Conservation (phyloP, 148 eudicot genomes). For the Rheum nobile region DNA sequence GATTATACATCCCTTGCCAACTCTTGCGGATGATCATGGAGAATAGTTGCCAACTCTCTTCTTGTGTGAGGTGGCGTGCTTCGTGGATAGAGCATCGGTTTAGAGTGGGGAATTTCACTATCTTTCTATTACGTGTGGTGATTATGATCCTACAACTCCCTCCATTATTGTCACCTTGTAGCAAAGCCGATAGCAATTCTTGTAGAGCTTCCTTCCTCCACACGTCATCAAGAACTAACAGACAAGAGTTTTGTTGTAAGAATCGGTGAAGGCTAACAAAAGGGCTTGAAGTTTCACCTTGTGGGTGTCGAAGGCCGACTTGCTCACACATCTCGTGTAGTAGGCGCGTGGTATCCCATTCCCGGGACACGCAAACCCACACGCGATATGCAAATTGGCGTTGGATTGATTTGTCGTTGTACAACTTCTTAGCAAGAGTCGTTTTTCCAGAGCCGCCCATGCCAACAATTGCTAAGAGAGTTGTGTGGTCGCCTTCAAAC, state of each 20-base stretch:
- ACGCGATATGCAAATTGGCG: conserved; percentile 9
- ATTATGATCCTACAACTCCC: not conserved
- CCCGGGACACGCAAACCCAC: conserved; percentile 18
- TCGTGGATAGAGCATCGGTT: not conserved
- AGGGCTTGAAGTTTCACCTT: not conserved
- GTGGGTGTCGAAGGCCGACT: not conserved
- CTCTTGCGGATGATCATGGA: not conserved
- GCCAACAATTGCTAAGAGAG: conserved; percentile 10
- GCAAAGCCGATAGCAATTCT: not conserved
- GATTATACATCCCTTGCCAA: not conserved
- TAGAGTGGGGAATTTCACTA: not conserved
- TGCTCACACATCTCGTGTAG: not conserved
- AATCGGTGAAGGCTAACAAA: not conserved
- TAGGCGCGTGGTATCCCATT: not conserved
- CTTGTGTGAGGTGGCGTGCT: not conserved
- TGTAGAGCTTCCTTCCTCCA: conserved; percentile 8
- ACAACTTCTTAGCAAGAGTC: conserved; percentile 14
- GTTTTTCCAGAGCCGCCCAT: conserved; percentile 24
- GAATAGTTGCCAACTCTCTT: conserved; percentile 3
- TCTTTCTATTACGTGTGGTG: not conserved
- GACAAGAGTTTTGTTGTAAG: not conserved
- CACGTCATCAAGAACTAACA: conserved; percentile 16
- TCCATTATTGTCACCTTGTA: not conserved
- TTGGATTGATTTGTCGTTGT: not conserved
- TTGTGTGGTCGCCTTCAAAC: not conserved